Percentiles rank a stretch among this genome's conserved stretches.
phyloP scores from a whole-genome alignment of 306 rosid genomes.

The Casuarina equisetifolia region DNA sequence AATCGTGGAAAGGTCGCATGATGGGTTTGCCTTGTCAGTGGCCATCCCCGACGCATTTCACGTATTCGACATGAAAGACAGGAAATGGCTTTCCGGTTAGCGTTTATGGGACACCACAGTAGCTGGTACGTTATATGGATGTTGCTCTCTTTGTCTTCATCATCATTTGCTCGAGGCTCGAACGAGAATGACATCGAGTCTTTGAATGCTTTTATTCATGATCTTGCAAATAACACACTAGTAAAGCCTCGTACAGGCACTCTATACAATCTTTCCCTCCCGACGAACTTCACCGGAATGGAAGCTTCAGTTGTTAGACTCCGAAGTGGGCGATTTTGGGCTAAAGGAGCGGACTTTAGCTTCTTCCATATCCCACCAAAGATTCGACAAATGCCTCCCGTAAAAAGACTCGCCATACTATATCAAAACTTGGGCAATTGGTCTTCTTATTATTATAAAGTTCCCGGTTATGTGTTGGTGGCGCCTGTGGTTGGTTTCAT shows the following conservation, averaged over 20 bases:
- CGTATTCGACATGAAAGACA: conserved; percentile 31
- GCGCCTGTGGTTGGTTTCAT: conserved; percentile 73
- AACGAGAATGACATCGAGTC: conserved; percentile 34
- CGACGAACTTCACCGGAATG: conserved; percentile 73
- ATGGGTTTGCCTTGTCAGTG: conserved; percentile 42
- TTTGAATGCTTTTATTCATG: conserved; percentile 43
- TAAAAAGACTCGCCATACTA: conserved; percentile 53
- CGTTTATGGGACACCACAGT: conserved; percentile 49
- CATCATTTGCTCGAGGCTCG: conserved; percentile 34
- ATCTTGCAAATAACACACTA: conserved; percentile 33
- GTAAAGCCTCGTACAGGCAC: conserved; percentile 49
- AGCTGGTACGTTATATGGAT: conserved; percentile 44
- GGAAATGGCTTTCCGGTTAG: conserved; percentile 33
- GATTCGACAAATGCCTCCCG: conserved; percentile 42
- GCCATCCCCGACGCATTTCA: conserved; percentile 27
- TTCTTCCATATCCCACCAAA: conserved; percentile 54
- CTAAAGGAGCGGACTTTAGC: conserved; percentile 53
- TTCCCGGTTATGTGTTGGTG: conserved; percentile 62
- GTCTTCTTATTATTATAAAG: conserved; percentile 59
- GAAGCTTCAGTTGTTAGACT: conserved; percentile 50
- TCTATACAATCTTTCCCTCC: conserved; percentile 55
- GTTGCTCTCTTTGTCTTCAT: conserved; percentile 32
- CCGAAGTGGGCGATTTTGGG: conserved; percentile 46
- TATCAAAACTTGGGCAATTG: conserved; percentile 76
- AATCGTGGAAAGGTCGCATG: conserved; percentile 20